Conservation (phyloP, 1,139 yeast species). For the Suhomyces anneliseae region DNA sequence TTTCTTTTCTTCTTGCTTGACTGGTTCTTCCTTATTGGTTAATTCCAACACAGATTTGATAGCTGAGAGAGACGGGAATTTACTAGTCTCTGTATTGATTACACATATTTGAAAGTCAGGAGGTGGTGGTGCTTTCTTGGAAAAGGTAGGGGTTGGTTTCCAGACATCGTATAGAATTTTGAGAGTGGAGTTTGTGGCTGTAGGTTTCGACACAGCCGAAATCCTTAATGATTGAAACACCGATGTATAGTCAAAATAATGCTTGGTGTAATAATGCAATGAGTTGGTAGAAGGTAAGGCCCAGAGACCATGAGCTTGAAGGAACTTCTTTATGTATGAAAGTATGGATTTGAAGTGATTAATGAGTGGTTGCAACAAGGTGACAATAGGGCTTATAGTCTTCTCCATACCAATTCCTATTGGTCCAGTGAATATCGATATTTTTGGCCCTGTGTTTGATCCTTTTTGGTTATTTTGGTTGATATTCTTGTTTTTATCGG, state of each 20-base stretch:
- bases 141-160: slow-evolving; percentile 77
- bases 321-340: neutral
- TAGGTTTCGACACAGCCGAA: neutral
- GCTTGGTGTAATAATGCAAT: slow-evolving; percentile 18
- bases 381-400: neutral
- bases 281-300: slow-evolving; percentile 12
- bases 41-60: slow-evolving; percentile 33
- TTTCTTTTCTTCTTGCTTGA: slow-evolving; percentile 2
- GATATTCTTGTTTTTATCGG: slow-evolving; percentile 5
- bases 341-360: neutral
- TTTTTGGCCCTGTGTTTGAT: neutral
- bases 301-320: neutral
- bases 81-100: slow-evolving; percentile 47
- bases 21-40: slow-evolving; percentile 12
- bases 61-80: slow-evolving; percentile 53
- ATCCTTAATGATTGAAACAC: slow-evolving; percentile 37
- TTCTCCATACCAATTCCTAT: neutral
- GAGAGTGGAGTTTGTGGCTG: neutral
- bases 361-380: neutral
- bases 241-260: slow-evolving; percentile 38
- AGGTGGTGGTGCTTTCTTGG: slow-evolving; percentile 56
- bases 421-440: neutral
- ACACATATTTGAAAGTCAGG: slow-evolving; percentile 80
- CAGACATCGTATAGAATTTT: slow-evolving; percentile 63
- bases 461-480: neutral